Percentiles rank a stretch among this genome's conserved stretches.
Evolutionary conservation across 768 basidiomycete species (phyloP).

Genomic region (Suillus discolor): DNA sequence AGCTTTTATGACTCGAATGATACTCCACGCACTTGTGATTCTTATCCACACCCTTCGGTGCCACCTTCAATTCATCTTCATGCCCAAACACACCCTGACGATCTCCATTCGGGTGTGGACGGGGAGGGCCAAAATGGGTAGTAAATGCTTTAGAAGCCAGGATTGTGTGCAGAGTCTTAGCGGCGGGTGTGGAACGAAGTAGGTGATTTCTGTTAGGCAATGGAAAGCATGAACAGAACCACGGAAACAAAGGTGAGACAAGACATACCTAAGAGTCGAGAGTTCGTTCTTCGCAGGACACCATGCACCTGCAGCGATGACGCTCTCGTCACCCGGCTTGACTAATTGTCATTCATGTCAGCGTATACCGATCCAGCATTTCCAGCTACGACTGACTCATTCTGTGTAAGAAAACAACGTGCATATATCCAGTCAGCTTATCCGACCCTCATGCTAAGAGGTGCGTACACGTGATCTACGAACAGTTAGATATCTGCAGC

Average conservation of each 20-base stretch:
- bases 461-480: conserved; percentile 1
- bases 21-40: not conserved
- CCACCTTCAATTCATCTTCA: conserved; percentile 88
- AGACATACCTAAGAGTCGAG: conserved; percentile 62
- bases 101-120: conserved; percentile 59
- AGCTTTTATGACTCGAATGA: not conserved
- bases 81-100: conserved; percentile 81
- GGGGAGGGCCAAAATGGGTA: conserved; percentile 71
- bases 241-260: not conserved
- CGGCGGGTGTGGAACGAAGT: conserved; percentile 46
- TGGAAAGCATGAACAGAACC: not conserved
- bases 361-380: not conserved
- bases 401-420: not conserved
- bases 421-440: not conserved
- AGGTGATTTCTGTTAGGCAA: conserved; percentile 55
- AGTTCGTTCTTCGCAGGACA: conserved; percentile 81
- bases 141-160: conserved; percentile 76
- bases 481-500: not conserved
- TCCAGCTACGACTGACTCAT: not conserved
- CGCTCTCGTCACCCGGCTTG: conserved; percentile 62
- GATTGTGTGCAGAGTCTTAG: conserved; percentile 58
- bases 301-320: conserved; percentile 83
- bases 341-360: conserved; percentile 42
- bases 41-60: conserved; percentile 45
- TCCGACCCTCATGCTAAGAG: not conserved